Evolutionary conservation across 2,329 filamentous ascomycete genomes (phyloP).

Genomic region (Diaporthe nobilis): DNA sequence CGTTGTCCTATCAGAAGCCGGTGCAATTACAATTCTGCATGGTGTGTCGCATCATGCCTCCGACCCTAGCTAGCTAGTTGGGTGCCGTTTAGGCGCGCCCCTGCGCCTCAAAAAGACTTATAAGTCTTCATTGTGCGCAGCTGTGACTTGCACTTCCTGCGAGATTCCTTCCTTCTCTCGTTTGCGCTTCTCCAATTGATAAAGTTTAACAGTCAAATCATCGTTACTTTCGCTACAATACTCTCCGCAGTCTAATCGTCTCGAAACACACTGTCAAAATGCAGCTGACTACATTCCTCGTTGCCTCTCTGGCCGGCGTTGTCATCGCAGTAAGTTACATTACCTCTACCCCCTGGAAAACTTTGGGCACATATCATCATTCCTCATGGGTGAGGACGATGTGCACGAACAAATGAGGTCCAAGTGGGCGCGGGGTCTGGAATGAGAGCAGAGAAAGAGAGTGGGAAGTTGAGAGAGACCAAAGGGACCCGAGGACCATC

Average conservation of each 20-base stretch:
- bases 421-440: background rate
- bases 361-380: background rate
- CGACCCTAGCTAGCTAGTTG: constrained; percentile 9
- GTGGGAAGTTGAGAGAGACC: background rate
- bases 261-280: constrained; percentile 21
- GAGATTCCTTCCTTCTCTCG: background rate
- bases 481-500: background rate
- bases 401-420: background rate
- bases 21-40: constrained; percentile 29
- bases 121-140: constrained; percentile 5
- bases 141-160: background rate
- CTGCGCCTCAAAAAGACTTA: constrained; percentile 25
- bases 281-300: constrained; percentile 26
- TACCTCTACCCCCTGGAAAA: background rate
- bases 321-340: constrained; percentile 24
- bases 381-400: background rate
- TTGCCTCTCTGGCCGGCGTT: constrained; percentile 26
- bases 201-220: background rate
- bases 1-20: constrained; percentile 34
- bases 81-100: constrained; percentile 19
- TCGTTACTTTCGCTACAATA: background rate
- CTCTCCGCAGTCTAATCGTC: background rate
- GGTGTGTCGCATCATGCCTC: constrained; percentile 18
- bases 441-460: background rate
- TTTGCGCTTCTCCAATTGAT: background rate